phyloP scores from a whole-genome alignment of 208 protist species.

The Acanthamoeba castellanii region DNA sequence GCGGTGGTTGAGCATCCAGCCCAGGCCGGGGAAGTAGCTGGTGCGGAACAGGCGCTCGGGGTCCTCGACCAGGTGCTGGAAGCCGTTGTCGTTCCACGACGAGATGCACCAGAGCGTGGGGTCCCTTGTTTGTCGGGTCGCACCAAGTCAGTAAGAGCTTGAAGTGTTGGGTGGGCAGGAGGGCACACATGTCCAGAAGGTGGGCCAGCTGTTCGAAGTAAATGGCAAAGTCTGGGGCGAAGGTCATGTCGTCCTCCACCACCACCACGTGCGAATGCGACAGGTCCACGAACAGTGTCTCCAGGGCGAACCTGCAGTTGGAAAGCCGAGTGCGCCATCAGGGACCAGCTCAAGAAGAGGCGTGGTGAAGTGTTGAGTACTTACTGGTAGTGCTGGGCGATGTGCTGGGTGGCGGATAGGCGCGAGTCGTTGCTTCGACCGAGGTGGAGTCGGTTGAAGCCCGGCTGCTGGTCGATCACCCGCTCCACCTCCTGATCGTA shows the following conservation, averaged over 20 bases:
- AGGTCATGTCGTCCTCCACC: conserved; percentile 86
- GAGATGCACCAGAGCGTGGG: conserved; percentile 82
- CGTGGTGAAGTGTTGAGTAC: neutral
- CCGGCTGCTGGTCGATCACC: neutral
- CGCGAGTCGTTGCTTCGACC: neutral
- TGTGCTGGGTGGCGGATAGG: neutral
- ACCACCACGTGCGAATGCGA: conserved; percentile 78
- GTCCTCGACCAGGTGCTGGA: conserved; percentile 67
- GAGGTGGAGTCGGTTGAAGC: neutral
- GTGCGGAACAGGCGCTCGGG: conserved; percentile 21
- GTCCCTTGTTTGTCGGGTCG: conserved; percentile 32
- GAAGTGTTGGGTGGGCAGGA: neutral
- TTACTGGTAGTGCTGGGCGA: conserved; percentile 46
- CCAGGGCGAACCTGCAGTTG: conserved; percentile 28
- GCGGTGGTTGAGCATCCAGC: conserved; percentile 86
- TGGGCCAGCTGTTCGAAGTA: conserved; percentile 80
- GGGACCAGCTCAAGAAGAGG: neutral
- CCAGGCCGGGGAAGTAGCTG: conserved; percentile 87
- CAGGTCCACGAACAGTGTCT: neutral
- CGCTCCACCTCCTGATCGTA: neutral
- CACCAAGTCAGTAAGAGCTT: neutral
- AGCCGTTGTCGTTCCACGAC: conserved; percentile 89
- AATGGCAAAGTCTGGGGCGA: conserved; percentile 84
- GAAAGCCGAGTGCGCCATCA: neutral
- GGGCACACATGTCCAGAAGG: conserved; percentile 48